Evolutionary conservation across 257 asterid genomes (phyloP).

Genomic region (Solanum lycopersicoides): DNA sequence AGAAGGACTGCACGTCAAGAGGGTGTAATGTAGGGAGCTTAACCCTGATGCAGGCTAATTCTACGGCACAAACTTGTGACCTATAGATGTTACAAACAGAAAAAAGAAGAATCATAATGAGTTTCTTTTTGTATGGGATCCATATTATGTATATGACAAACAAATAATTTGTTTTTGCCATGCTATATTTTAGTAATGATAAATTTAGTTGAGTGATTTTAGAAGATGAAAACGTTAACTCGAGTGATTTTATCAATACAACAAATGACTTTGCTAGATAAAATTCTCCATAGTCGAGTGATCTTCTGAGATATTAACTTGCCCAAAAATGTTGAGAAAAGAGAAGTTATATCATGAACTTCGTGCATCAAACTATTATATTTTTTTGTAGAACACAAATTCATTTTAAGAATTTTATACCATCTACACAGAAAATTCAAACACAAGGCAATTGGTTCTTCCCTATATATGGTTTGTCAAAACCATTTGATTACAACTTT

Average conservation of each 20-base stretch:
- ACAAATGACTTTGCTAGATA: neutral
- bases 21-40: neutral
- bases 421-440: neutral
- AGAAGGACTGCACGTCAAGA: neutral
- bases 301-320: neutral
- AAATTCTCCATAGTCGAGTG: neutral
- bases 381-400: neutral
- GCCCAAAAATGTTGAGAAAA: neutral
- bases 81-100: neutral
- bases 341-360: neutral
- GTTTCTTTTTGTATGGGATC: neutral
- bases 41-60: neutral
- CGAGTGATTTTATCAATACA: neutral
- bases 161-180: neutral
- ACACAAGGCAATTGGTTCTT: neutral
- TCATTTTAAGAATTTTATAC: neutral
- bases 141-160: neutral
- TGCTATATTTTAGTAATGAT: neutral
- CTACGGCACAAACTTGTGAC: neutral
- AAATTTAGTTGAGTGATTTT: neutral
- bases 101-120: neutral
- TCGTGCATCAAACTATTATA: no score
- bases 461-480: neutral
- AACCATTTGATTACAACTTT: neutral
- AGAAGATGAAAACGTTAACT: neutral